Conservation (phyloP, 1,284 basidiomycete species). For the Lignosus rhinocerotis region DNA sequence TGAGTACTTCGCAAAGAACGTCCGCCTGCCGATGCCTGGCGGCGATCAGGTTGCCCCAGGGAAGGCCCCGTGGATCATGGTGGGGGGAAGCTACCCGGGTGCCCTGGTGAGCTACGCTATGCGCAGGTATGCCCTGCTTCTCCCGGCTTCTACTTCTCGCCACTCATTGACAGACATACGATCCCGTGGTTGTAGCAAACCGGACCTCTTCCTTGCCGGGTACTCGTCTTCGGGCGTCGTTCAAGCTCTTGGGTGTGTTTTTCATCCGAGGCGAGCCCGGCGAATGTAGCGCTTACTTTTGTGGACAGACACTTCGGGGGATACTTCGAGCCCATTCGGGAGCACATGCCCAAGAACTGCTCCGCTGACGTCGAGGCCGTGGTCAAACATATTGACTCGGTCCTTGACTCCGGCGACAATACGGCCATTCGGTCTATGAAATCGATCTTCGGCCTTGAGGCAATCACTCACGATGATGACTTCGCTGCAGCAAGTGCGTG, state of each 20-base stretch:
- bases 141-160: background rate
- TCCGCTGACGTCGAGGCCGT: conserved; percentile 66
- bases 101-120: conserved; percentile 45
- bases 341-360: conserved; percentile 70
- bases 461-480: background rate
- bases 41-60: conserved; percentile 58
- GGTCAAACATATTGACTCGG: conserved; percentile 57
- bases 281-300: background rate
- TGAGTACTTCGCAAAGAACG: conserved; percentile 68
- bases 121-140: background rate
- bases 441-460: conserved; percentile 43
- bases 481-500: background rate
- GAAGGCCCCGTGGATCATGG: conserved; percentile 64
- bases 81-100: conserved; percentile 71
- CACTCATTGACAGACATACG: background rate
- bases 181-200: background rate
- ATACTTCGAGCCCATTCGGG: conserved; percentile 52
- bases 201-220: background rate
- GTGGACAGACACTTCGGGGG: conserved; percentile 59
- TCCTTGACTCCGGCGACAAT: conserved; percentile 45
- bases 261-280: too few species aligned
- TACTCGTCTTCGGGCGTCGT: background rate
- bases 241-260: background rate
- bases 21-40: conserved; percentile 63
- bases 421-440: conserved; percentile 52